A percentile compares a stretch with the other conserved stretches of the same genome.
These are phyloP conservation scores for Trichoderma breve DNA, from an alignment of 2,329 filamentous ascomycete species.

Conservation along the genomic window DNA sequence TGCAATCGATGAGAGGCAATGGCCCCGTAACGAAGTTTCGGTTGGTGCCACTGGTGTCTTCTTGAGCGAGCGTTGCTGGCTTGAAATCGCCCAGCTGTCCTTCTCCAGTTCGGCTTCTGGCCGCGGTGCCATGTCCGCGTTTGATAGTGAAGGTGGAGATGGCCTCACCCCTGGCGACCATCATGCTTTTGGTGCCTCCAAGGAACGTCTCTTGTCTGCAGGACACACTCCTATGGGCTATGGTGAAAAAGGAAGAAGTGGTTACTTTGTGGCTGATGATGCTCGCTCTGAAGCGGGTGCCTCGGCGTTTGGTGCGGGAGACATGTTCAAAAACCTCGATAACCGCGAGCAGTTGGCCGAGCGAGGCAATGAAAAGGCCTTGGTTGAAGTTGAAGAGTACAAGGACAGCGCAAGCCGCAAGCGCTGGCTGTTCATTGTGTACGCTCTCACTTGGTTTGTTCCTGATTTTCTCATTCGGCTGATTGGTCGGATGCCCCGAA, in stretches of 20 bases:
- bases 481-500: slow-evolving; percentile 82
- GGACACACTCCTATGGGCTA: slow-evolving; percentile 59
- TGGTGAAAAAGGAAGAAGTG: slow-evolving; percentile 72
- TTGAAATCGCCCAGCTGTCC: slow-evolving; percentile 76
- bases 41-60: slow-evolving; percentile 93
- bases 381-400: slow-evolving; percentile 86
- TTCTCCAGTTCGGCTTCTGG: slow-evolving; percentile 57
- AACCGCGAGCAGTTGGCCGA: slow-evolving; percentile 93
- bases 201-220: slow-evolving; percentile 55
- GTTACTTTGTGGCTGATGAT: slow-evolving; percentile 84
- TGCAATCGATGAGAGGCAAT: slow-evolving; percentile 87
- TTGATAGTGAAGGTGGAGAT: slow-evolving; percentile 64
- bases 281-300: slow-evolving; percentile 85
- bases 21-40: slow-evolving; percentile 87
- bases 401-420: slow-evolving; percentile 76
- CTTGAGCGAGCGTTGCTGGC: slow-evolving; percentile 92
- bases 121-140: slow-evolving; percentile 35
- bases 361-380: slow-evolving; percentile 85
- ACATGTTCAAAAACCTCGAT: slow-evolving; percentile 98
- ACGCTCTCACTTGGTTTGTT: slow-evolving; percentile 78
- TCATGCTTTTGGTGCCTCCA: slow-evolving; percentile 60
- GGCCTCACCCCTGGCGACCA: slow-evolving; percentile 58
- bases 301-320: slow-evolving; percentile 86
- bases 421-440: slow-evolving; percentile 86
- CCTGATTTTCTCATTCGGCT: slow-evolving; percentile 79